These are phyloP conservation scores for Eucalyptus leucophloia DNA, from an alignment of 345 rosid species.

Conservation along the genomic window DNA sequence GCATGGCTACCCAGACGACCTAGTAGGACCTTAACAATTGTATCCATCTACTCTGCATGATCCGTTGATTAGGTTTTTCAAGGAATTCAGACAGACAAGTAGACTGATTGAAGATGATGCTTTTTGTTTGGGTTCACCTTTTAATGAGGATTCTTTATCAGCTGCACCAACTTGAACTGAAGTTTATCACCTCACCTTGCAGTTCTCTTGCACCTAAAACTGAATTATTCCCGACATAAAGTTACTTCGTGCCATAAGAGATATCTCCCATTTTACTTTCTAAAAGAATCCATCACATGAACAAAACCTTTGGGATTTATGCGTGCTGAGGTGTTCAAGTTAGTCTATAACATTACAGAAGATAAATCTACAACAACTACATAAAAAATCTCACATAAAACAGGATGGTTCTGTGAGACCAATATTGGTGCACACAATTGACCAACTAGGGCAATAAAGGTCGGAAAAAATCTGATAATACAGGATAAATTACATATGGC, in stretches of 20 bases:
- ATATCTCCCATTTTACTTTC: background rate
- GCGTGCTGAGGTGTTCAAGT: background rate
- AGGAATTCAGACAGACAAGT: background rate
- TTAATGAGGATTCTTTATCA: background rate
- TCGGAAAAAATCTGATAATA: background rate
- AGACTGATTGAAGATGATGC: background rate
- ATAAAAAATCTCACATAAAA: background rate
- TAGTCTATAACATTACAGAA: background rate
- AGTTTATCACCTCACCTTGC: background rate
- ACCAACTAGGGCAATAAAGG: background rate
- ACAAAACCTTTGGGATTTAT: background rate
- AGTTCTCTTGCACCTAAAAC: background rate
- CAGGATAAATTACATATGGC: background rate
- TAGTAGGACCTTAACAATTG: background rate
- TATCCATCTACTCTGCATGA: background rate
- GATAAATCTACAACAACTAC: background rate
- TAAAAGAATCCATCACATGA: background rate
- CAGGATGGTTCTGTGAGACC: background rate
- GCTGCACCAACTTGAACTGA: background rate
- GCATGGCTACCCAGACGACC: background rate
- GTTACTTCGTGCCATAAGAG: background rate
- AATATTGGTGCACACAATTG: background rate
- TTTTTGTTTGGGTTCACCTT: background rate
- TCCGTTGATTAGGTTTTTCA: background rate
- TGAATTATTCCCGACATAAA: background rate